These are phyloP conservation scores for Epipyxis sp. DNA, from an alignment of 108 stramenopile species.

Conservation along the genomic window DNA sequence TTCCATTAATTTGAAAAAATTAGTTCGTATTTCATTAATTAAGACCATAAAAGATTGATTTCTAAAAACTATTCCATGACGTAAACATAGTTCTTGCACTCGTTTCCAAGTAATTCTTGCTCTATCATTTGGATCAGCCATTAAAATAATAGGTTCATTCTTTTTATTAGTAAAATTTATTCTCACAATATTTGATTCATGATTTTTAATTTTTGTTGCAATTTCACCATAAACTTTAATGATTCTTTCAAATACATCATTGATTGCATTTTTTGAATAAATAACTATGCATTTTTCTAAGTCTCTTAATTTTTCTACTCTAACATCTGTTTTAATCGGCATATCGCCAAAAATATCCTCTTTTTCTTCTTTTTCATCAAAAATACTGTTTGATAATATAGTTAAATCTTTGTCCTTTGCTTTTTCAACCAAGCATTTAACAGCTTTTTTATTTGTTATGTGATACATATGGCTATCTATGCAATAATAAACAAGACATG, in stretches of 20 bases:
- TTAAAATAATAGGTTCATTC: background rate
- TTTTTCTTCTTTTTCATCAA: background rate
- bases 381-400: background rate
- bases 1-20: background rate
- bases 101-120: background rate
- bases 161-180: background rate
- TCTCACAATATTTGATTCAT: background rate
- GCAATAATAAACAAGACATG: background rate
- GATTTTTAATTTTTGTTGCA: background rate
- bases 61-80: background rate
- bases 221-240: background rate
- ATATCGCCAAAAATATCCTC: background rate
- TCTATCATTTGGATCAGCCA: conserved; percentile 8
- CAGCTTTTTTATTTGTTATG: background rate
- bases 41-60: background rate
- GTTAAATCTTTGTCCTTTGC: background rate
- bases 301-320: background rate
- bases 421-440: background rate
- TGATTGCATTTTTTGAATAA: background rate
- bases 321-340: background rate
- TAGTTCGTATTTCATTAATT: background rate
- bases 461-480: background rate
- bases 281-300: background rate
- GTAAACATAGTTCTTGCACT: background rate
- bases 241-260: background rate